phyloP scores from a whole-genome alignment of 768 basidiomycete species.

The Boletus huronensis region DNA sequence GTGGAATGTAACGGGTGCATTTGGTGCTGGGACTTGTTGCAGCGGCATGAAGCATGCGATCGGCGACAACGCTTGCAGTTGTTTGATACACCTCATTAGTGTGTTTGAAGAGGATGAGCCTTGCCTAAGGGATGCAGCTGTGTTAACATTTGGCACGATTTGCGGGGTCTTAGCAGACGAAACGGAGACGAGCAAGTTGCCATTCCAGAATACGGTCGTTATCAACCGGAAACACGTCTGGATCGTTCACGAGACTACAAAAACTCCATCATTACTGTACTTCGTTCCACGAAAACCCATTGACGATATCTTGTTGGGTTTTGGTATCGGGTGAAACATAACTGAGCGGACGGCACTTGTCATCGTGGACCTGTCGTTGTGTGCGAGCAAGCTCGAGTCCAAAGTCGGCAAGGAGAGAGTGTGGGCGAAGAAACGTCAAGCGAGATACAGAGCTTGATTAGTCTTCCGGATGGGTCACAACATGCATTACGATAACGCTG shows the following conservation, averaged over 20 bases:
- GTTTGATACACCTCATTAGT: slow-evolving; percentile 29
- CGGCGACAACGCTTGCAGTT: slow-evolving; percentile 27
- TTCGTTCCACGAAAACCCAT: slow-evolving; percentile 17
- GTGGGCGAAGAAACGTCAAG: too few relatives aligned
- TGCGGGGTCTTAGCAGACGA: slow-evolving; percentile 3
- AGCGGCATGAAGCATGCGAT: slow-evolving; percentile 27
- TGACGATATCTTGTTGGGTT: slow-evolving; percentile 5
- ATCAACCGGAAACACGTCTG: slow-evolving; percentile 6
- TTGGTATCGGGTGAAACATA: slow-evolving; percentile 8
- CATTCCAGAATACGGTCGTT: slow-evolving; percentile 22
- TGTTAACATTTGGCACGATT: slow-evolving; percentile 2
- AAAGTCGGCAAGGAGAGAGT: too few relatives aligned
- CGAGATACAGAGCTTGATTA: too few relatives aligned
- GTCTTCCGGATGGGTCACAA: too few relatives aligned
- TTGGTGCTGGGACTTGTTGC: slow-evolving; percentile 35
- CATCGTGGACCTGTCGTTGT: slow-evolving; percentile 1
- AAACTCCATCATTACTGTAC: slow-evolving; percentile 2
- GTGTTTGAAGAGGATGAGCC: slow-evolving; percentile 18
- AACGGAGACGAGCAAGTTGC: slow-evolving; percentile 24
- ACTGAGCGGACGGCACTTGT: neutral
- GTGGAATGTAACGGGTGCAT: slow-evolving; percentile 22
- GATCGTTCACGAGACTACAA: neutral
- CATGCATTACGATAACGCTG: too few relatives aligned
- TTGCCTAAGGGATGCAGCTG: slow-evolving; percentile 11
- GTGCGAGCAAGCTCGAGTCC: neutral